Evolutionary conservation across 23 red algal genomes (phyloP).

Genomic region (Agarophyton chilense): DNA sequence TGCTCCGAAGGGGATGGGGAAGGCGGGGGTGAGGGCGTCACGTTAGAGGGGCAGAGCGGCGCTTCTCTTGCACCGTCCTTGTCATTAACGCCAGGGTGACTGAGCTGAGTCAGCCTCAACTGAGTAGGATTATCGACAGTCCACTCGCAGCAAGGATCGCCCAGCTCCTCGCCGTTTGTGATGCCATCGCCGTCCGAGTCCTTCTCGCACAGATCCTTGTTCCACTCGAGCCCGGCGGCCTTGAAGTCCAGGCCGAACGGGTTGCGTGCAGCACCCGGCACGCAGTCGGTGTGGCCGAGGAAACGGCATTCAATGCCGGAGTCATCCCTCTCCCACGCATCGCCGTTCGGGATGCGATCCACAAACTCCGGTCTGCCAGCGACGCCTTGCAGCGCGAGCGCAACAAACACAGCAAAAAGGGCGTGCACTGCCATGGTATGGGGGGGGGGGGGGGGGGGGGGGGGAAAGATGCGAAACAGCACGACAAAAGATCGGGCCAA

Average conservation of each 20-base stretch:
- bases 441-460: neutral
- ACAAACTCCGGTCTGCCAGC: neutral
- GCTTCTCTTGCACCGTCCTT: slow-evolving; percentile 4
- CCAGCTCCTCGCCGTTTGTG: slow-evolving; percentile 70
- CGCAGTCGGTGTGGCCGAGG: slow-evolving; percentile 54
- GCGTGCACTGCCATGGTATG: neutral
- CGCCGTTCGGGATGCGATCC: slow-evolving; percentile 41
- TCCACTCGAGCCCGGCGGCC: slow-evolving; percentile 24
- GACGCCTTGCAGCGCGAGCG: neutral
- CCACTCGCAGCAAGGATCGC: slow-evolving; percentile 81
- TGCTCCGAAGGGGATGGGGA: neutral
- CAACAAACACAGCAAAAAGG: neutral
- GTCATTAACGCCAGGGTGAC: slow-evolving; percentile 29
- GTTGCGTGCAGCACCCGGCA: slow-evolving; percentile 57
- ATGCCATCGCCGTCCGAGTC: slow-evolving; percentile 80
- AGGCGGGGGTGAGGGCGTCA: neutral
- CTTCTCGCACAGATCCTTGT: slow-evolving; percentile 49
- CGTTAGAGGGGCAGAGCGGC: neutral
- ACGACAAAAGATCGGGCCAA: too few species aligned
- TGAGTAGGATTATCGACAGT: neutral
- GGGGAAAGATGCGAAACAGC: too few species aligned
- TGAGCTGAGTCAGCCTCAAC: neutral
- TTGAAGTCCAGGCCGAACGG: slow-evolving; percentile 69
- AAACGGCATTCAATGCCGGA: slow-evolving; percentile 45
- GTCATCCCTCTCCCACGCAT: neutral